phyloP scores from a whole-genome alignment of 2,329 filamentous ascomycete species.

The Domatiomyces globalis region DNA sequence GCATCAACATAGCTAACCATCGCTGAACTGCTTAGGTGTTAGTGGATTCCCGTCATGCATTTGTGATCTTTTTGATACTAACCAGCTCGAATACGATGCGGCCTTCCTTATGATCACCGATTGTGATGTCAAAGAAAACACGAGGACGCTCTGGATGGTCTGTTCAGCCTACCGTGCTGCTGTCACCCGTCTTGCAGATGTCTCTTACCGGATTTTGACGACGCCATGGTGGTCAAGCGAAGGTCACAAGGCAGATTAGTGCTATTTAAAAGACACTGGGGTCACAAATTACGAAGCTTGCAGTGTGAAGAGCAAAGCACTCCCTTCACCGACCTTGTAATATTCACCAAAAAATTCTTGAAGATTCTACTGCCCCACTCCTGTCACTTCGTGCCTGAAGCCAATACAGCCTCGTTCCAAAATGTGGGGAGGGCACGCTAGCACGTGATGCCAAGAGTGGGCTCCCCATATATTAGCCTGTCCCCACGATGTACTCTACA shows the following conservation, averaged over 20 bases:
- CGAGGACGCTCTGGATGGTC: conserved; percentile 43
- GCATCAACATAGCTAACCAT: conserved; percentile 6
- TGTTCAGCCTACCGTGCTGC: not conserved
- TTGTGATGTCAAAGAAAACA: conserved; percentile 86
- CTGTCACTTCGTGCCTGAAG: not conserved
- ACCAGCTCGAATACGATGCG: conserved; percentile 78
- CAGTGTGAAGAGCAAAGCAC: not conserved
- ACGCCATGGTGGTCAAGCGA: not conserved
- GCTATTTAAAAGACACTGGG: not conserved
- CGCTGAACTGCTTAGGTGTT: conserved; percentile 13
- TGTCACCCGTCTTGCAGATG: not conserved
- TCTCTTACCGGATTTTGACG: not conserved
- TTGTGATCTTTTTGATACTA: conserved; percentile 22
- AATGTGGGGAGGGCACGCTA: not conserved
- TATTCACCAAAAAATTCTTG: not conserved
- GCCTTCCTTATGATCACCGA: conserved; percentile 59
- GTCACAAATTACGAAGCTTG: not conserved
- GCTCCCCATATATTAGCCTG: not conserved
- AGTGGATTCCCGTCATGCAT: conserved; percentile 1
- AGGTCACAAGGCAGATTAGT: not conserved
- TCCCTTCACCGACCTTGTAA: not conserved
- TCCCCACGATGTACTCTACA: too few relatives aligned
- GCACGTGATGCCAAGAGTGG: not conserved
- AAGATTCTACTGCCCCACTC: not conserved
- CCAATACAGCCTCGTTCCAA: not conserved